A percentile compares a stretch with the other conserved stretches of the same genome.
Evolutionary conservation across 768 basidiomycete genomes (phyloP).

Genomic region (Podaxis sp.): DNA sequence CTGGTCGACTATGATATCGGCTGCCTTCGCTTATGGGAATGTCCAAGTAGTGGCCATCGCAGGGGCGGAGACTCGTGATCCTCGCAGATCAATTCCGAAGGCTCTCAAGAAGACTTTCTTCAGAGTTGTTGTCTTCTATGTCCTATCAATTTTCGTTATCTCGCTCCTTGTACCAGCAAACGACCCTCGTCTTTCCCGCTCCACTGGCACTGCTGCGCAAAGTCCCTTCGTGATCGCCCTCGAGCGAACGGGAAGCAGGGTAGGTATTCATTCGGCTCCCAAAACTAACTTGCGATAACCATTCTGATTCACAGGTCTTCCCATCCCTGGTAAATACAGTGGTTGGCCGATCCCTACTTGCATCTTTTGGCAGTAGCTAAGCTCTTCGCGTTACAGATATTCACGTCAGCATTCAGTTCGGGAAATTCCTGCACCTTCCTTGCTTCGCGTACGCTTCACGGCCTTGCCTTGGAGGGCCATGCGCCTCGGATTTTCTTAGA

Average conservation of each 20-base stretch:
- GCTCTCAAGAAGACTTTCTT: conserved; percentile 57
- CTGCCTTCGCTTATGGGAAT: conserved; percentile 67
- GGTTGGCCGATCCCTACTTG: conserved; percentile 25
- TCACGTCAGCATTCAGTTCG: conserved; percentile 60
- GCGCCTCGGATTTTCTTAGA: conserved; percentile 30
- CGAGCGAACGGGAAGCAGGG: conserved; percentile 56
- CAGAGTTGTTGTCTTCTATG: conserved; percentile 37
- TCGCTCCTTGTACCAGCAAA: conserved; percentile 67
- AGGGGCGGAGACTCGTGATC: conserved; percentile 61
- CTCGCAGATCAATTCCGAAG: conserved; percentile 62
- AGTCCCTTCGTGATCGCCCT: conserved; percentile 80
- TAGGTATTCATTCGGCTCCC: conserved; percentile 16
- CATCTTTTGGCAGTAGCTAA: not conserved
- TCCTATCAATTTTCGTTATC: conserved; percentile 59
- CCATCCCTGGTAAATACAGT: conserved; percentile 51
- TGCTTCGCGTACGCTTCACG: conserved; percentile 36
- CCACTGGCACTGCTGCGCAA: conserved; percentile 40
- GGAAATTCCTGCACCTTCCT: conserved; percentile 53
- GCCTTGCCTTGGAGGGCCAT: conserved; percentile 37
- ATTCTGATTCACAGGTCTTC: conserved; percentile 21
- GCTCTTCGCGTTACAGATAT: conserved; percentile 22
- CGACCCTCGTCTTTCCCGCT: conserved; percentile 34
- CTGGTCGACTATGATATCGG: conserved; percentile 33
- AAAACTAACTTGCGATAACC: not conserved
- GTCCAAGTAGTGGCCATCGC: conserved; percentile 44